phyloP scores from a whole-genome alignment of 768 basidiomycete genomes.

The Serendipita vermifera region DNA sequence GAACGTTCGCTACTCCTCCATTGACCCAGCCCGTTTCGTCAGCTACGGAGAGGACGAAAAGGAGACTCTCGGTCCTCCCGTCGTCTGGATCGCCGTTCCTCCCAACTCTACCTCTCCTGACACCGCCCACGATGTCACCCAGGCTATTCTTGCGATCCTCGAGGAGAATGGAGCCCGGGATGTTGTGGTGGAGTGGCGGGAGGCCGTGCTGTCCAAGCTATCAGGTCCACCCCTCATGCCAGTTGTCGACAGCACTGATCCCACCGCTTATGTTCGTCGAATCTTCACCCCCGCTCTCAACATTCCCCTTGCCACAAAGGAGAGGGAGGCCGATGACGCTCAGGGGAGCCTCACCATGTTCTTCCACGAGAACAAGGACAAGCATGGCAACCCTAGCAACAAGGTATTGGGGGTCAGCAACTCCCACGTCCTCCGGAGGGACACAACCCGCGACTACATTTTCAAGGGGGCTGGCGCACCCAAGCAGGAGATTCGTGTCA shows the following conservation, averaged over 20 bases:
- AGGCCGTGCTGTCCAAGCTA: not conserved
- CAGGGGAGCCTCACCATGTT: constrained; percentile 23
- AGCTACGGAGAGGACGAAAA: constrained; percentile 17
- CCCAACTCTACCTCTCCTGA: constrained; percentile 7
- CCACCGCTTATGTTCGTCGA: constrained; percentile 24
- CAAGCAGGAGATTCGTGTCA: constrained; percentile 9
- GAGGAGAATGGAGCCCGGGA: not conserved
- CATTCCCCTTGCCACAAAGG: constrained; percentile 20
- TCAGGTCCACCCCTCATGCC: constrained; percentile 16
- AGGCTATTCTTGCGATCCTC: constrained; percentile 10
- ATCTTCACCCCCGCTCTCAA: constrained; percentile 25
- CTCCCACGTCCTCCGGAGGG: constrained; percentile 20
- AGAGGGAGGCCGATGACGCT: constrained; percentile 19
- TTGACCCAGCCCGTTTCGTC: constrained; percentile 11
- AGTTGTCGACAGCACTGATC: constrained; percentile 17
- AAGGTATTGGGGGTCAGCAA: constrained; percentile 23
- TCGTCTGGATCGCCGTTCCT: constrained; percentile 14
- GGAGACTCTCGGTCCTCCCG: constrained; percentile 15
- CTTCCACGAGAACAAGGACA: constrained; percentile 23
- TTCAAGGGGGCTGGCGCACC: constrained; percentile 10
- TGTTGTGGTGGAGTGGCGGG: constrained; percentile 13
- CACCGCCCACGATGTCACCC: constrained; percentile 12
- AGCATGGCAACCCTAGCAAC: constrained; percentile 19
- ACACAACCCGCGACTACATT: constrained; percentile 12
- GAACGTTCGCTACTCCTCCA: not conserved